These are phyloP conservation scores for Suhomyces wounanorum DNA, from an alignment of 1,139 yeast species.

Conservation along the genomic window DNA sequence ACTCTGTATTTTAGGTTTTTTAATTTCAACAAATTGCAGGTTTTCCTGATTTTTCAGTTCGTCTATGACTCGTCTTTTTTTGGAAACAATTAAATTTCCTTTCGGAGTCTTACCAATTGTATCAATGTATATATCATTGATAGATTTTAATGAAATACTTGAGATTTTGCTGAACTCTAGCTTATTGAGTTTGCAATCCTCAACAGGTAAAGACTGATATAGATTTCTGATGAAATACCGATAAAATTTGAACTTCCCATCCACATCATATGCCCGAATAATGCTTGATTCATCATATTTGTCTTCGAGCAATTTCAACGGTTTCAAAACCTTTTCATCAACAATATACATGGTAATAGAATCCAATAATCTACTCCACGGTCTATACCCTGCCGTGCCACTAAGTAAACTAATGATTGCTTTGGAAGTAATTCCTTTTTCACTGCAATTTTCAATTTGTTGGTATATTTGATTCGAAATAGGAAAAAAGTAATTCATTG, in stretches of 20 bases:
- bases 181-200: slow-evolving; percentile 10
- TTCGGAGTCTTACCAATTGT: slow-evolving; percentile 31
- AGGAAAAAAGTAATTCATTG: slow-evolving; percentile 59
- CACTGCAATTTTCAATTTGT: slow-evolving; percentile 38
- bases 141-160: slow-evolving; percentile 16
- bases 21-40: slow-evolving; percentile 5
- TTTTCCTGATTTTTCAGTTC: not conserved
- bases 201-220: slow-evolving; percentile 12
- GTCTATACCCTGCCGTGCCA: slow-evolving; percentile 56
- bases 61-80: slow-evolving; percentile 11
- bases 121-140: slow-evolving; percentile 25
- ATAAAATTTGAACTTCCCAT: slow-evolving; percentile 72
- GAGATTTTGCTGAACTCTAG: slow-evolving; percentile 4
- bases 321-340: slow-evolving; percentile 27
- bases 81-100: slow-evolving; percentile 23
- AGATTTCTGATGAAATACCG: slow-evolving; percentile 54
- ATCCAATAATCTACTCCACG: slow-evolving; percentile 53
- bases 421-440: slow-evolving; percentile 59
- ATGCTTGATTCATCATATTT: slow-evolving; percentile 35
- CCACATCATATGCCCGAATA: slow-evolving; percentile 67
- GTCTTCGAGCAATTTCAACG: slow-evolving; percentile 26
- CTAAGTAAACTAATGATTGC: slow-evolving; percentile 49
- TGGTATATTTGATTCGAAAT: slow-evolving; percentile 62
- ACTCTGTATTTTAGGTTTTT: not conserved
- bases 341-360: slow-evolving; percentile 37